These are phyloP conservation scores for Hemisphaericaspora lyxosophila DNA, from an alignment of 1,139 yeast genomes.

Conservation along the genomic window DNA sequence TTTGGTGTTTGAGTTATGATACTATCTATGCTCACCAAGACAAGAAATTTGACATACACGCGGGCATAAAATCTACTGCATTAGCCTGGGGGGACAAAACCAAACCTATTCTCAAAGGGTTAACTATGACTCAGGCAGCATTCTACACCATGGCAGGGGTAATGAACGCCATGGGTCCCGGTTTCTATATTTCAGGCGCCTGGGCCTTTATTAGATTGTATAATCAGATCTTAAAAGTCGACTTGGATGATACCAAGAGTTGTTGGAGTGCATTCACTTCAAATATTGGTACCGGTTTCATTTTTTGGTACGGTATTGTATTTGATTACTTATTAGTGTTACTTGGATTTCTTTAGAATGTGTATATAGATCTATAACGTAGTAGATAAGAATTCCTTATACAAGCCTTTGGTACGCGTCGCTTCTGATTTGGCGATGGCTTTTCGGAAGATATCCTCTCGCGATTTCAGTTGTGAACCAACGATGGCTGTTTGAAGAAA, in stretches of 20 bases:
- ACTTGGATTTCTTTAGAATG: constrained; percentile 37
- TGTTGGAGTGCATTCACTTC: constrained; percentile 82
- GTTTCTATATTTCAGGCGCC: constrained; percentile 66
- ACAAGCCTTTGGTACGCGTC: constrained; percentile 15
- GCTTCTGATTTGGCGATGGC: constrained; percentile 29
- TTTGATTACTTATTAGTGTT: constrained; percentile 65
- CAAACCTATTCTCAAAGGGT: constrained; percentile 61
- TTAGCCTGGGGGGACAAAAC: constrained; percentile 85
- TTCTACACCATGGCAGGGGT: constrained; percentile 69
- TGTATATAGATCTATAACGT: constrained; percentile 8
- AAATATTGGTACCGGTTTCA: constrained; percentile 80
- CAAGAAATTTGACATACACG: constrained; percentile 77
- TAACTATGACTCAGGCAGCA: constrained; percentile 67
- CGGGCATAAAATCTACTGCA: constrained; percentile 94
- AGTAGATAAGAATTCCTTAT: constrained; percentile 10
- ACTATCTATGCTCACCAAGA: constrained; percentile 98
- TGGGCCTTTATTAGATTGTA: constrained; percentile 69
- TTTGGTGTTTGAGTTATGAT: constrained; percentile 96
- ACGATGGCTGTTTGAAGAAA: constrained; percentile 26
- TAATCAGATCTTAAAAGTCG: constrained; percentile 65
- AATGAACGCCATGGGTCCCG: constrained; percentile 85
- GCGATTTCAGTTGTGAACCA: constrained; percentile 21
- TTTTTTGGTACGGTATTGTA: constrained; percentile 72
- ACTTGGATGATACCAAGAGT: constrained; percentile 72
- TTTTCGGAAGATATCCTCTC: constrained; percentile 25